Evolutionary conservation across 805 yeast genomes (phyloP), one percentile per base, ranked within the genome.

Genomic region (Nakazawaea laoshanensis): DNA sequence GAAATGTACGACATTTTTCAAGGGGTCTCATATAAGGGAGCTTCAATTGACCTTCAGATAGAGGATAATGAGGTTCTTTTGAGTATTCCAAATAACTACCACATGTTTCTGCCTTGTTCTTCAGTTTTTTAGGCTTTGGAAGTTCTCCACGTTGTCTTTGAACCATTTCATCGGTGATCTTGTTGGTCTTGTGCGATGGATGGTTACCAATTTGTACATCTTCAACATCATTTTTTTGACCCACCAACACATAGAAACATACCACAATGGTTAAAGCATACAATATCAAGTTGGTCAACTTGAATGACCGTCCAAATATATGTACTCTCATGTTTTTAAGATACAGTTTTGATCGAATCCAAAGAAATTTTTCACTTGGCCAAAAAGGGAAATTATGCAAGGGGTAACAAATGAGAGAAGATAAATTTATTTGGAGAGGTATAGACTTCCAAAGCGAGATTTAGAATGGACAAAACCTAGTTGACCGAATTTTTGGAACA

Each of bases 21-120:
- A 71, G 61, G 2, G 96, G 96, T 43, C 96, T 61, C 76, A 84
- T 88, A 42, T 48, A 82, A 2, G 95, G 85, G 38, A 77, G 59
- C 24, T 52, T 44, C 30, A 70, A 51, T 2, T 64, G 54, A 0
- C 95, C 94, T 2, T 47, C 42, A 1, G 81, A 66, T 18, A 59
- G 61, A 1, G 94, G 94, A 2, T 42, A 48, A 43, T 81, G 89
- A 26, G 55, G 55, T 4, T 35, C 39, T 35, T 65, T 50, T 1
- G 92, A 67, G 48, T 79, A 84, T 1, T 65, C 68, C 14, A 67
- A 67, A 49, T 84, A 84, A 37, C 73, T 71, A 1, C 76, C 76
- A 50, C 94, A 84, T 9, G 19, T 24, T 6, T 18, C 19, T n/a
- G 27, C 22, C 7, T 21, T 27, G 11, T 27, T 23, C 19, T 20